Base-by-base conservation (phyloP, 192 early-diverging fungal genomes). In the Entrophospora sp. region DNA sequence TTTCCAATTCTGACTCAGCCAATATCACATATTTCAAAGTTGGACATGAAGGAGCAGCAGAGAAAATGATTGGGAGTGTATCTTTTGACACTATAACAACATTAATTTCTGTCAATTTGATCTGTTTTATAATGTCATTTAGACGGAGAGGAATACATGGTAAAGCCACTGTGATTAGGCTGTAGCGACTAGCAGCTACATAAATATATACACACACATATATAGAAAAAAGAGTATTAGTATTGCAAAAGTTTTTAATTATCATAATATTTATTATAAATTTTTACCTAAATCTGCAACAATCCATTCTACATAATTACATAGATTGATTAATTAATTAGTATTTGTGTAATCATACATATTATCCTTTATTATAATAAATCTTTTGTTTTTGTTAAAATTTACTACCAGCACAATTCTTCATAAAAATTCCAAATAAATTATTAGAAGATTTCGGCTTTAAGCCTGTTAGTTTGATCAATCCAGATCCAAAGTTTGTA, bases 331-430 rank as follows among this genome's bases (percentile, higher is more conserved):
- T n/a, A n/a, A n/a, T n/a, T n/a, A n/a, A n/a, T n/a, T n/a, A n/a
- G n/a, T n/a, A n/a, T n/a, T n/a, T n/a, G n/a, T n/a, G n/a, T n/a
- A n/a, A n/a, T n/a, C n/a, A n/a, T n/a, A n/a, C n/a, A n/a, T n/a
- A n/a, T n/a, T n/a, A n/a, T n/a, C n/a, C n/a, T n/a, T n/a, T n/a
- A n/a, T n/a, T n/a, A n/a, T n/a, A 35, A 36, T 22, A 24, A 32
- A 13, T 36, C 20, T 4, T 3, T 36, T 5, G 3, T 2, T 36
- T 20, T 30, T 10, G 16, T 7, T 9, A 36, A 31, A 24, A 46
- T 43, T 27, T 56, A 55, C 32, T 84, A 80, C 80, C 73, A 70
- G 72, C 70, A n/a, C 67, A 62, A 45, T 69, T 70, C 7, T 69
- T 72, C 24, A 68, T 64, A 31, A 71, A 61, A 53, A 77, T 73